A percentile compares a stretch with the other conserved stretches of the same genome.
Evolutionary conservation across 2,329 filamentous ascomycete genomes (phyloP).

Genomic region (Cadophora malorum): DNA sequence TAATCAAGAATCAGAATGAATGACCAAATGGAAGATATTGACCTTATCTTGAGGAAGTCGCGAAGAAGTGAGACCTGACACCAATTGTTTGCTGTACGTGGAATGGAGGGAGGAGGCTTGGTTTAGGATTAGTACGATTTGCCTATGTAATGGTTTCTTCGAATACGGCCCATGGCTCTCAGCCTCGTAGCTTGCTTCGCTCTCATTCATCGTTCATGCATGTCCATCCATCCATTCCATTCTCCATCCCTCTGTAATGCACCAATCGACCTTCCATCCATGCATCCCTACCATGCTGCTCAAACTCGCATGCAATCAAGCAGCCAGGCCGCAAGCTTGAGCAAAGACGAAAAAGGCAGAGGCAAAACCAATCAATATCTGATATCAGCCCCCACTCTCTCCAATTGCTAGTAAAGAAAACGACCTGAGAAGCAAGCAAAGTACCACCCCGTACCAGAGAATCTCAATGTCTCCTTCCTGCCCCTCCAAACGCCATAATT

Average conservation of each 20-base stretch:
- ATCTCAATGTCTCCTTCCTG: not conserved
- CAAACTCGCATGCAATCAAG: slow-evolving; percentile 1
- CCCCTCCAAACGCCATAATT: slow-evolving; percentile 22
- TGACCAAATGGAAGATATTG: no score
- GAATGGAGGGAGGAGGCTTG: not conserved
- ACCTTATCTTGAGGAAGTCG: no score
- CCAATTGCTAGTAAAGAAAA: not conserved
- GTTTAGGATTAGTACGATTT: not conserved
- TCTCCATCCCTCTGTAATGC: not conserved
- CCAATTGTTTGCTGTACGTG: no score
- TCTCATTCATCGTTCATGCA: not conserved
- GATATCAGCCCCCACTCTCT: not conserved
- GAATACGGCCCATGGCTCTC: slow-evolving; percentile 10
- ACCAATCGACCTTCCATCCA: slow-evolving; percentile 1
- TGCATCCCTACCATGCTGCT: not conserved
- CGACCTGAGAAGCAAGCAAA: not conserved
- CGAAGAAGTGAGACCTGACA: no score
- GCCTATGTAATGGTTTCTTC: slow-evolving; percentile 10
- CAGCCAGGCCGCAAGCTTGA: not conserved
- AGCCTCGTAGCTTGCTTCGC: slow-evolving; percentile 5
- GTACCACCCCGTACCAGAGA: not conserved
- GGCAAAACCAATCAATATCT: not conserved
- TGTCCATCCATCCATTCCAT: not conserved
- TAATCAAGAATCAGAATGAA: no score
- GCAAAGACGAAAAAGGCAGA: not conserved